Conservation (phyloP, 2,329 filamentous ascomycete genomes). For the Hawksworthiomyces lignivorus region DNA sequence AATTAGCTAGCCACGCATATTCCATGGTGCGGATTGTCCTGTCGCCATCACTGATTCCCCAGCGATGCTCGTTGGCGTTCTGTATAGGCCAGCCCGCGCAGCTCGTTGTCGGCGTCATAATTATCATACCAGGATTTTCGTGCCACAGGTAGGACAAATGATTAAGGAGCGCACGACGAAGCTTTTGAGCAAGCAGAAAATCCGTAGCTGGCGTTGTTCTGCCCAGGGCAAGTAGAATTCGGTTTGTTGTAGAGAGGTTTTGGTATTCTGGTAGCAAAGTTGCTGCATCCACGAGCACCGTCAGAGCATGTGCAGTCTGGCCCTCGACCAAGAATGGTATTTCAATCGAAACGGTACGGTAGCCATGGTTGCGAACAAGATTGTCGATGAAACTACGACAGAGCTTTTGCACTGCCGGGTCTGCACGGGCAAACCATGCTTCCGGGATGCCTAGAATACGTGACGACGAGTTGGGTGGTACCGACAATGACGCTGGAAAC, state of each 20-base stretch:
- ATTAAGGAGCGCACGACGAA: conserved; percentile 61
- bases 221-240: conserved; percentile 58
- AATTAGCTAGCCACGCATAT: conserved; percentile 45
- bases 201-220: conserved; percentile 56
- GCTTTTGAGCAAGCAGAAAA: conserved; percentile 60
- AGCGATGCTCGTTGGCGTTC: conserved; percentile 25
- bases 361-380: conserved; percentile 44
- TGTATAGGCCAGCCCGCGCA: conserved; percentile 39
- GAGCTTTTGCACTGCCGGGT: conserved; percentile 33
- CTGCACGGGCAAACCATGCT: conserved; percentile 51
- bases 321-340: conserved; percentile 55
- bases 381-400: conserved; percentile 40
- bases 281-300: conserved; percentile 58
- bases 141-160: conserved; percentile 62
- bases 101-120: conserved; percentile 60
- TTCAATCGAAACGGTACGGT: conserved; percentile 45
- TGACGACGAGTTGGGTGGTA: not conserved
- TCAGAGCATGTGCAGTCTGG: conserved; percentile 65
- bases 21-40: conserved; percentile 39
- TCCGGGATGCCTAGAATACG: conserved; percentile 56
- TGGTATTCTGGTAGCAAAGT: conserved; percentile 33
- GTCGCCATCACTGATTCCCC: conserved; percentile 39
- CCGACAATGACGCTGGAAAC: conserved; percentile 1
- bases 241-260: conserved; percentile 52
- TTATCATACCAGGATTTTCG: conserved; percentile 58